phyloP scores from a whole-genome alignment of 2,329 filamentous ascomycete genomes.

The Botrytis byssoidea region DNA sequence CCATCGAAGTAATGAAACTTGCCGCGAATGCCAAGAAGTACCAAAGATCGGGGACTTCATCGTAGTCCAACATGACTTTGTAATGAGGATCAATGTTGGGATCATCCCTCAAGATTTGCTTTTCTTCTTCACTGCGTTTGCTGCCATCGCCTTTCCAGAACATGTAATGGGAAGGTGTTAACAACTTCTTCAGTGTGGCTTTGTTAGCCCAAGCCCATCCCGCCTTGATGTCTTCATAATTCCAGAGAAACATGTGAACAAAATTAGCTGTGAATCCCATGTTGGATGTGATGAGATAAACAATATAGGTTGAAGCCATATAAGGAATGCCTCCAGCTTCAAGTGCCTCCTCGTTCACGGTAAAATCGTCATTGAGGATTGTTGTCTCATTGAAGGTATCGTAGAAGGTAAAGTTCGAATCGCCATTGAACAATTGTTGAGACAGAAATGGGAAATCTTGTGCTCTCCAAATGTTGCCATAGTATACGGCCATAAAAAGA shows the following conservation, averaged over 20 bases:
- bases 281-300: constrained; percentile 46
- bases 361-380: constrained; percentile 43
- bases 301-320: constrained; percentile 43
- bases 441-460: constrained; percentile 46
- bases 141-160: constrained; percentile 25
- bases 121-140: constrained; percentile 25
- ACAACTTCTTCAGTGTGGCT: constrained; percentile 25
- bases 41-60: constrained; percentile 57
- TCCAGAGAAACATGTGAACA: constrained; percentile 45
- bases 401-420: constrained; percentile 41
- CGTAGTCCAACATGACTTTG: constrained; percentile 48
- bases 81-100: constrained; percentile 44
- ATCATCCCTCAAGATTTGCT: constrained; percentile 23
- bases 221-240: constrained; percentile 42
- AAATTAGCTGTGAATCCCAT: constrained; percentile 49
- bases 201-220: constrained; percentile 36
- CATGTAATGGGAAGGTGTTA: constrained; percentile 33
- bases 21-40: constrained; percentile 47
- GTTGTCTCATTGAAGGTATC: constrained; percentile 45
- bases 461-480: constrained; percentile 45
- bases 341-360: constrained; percentile 42
- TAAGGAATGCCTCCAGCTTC: constrained; percentile 43
- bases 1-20: constrained; percentile 46
- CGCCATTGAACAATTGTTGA: constrained; percentile 43
- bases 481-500: constrained; percentile 43